Evolutionary conservation across 176 grass and related monocot species (phyloP), one percentile per base, ranked within the genome.

Genomic region (Oropetium thomaeum): DNA sequence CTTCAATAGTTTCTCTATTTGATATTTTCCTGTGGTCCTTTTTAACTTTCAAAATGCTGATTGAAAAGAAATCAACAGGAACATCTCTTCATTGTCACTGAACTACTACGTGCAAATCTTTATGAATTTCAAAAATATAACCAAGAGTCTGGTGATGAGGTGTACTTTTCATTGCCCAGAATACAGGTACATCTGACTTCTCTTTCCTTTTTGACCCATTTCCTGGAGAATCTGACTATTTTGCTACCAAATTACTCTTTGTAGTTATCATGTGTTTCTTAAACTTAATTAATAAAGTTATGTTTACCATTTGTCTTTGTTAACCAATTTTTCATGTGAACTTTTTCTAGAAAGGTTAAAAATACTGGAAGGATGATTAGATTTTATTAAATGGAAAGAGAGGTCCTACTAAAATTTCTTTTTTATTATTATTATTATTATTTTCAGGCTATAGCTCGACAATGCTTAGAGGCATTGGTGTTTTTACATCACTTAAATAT

Each of bases 121-220:
- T 98, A 92, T 74, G 96, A 98, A 79, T 98, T 92, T 83, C 96
- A 98, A 43, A 95, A 98, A 86, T 98, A 98, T 59, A 98, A 94
- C 67, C 91, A 92, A 20, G 96, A 98, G 40, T 90, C 91, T 62
- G 84, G 87, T 22, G 82, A 84, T 16, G 89, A 92, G 54, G 53
- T 86, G 53, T 98, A 98, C 74, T 98, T 92, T 67, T 92, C 87
- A 52, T 71, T 98, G 77, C 89, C 82, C 58, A 98, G 89, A 88
- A 98, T 98, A 95, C 96, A 95, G 91, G 96, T 98, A 85, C 10
- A 62, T 42, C 20, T 47, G 13, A 71, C 58, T 5, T 13, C 10
- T 27, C 37, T 55, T 40, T 40, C 5, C 38, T 68, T 75, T 64
- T 51, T 23, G 22, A 1, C 38, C 59, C 59, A 58, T 62, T 19